phyloP scores from a whole-genome alignment of 78 protist species.

The Guillardia theta region DNA sequence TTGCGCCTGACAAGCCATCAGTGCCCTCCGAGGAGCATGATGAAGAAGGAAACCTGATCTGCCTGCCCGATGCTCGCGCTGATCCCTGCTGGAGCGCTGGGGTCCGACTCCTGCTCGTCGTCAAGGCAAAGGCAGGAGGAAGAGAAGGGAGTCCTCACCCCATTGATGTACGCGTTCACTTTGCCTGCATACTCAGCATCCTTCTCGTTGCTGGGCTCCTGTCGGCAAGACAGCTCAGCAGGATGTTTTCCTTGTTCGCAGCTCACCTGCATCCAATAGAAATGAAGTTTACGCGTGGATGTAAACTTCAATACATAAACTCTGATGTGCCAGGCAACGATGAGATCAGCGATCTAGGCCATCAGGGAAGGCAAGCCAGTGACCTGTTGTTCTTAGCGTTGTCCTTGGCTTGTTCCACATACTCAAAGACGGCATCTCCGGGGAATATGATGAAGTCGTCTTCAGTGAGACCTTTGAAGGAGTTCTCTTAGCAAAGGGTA shows the following conservation, averaged over 20 bases:
- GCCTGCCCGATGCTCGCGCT: too few relatives aligned
- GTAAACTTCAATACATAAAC: background rate
- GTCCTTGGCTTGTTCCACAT: background rate
- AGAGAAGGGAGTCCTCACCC: background rate
- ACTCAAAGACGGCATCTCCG: background rate
- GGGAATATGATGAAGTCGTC: conserved; percentile 14
- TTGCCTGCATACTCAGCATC: background rate
- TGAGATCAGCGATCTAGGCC: background rate
- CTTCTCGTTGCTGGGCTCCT: background rate
- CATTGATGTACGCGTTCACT: background rate
- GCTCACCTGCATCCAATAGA: conserved; percentile 26
- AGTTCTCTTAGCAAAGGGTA: background rate
- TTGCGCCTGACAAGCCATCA: background rate
- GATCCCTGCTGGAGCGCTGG: too few relatives aligned
- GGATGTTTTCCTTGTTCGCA: background rate
- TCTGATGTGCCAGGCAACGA: background rate
- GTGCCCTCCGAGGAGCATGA: too few relatives aligned
- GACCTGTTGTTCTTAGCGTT: background rate
- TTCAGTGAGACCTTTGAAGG: background rate
- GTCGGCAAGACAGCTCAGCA: background rate
- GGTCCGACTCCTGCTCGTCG: background rate
- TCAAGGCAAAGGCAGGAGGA: background rate
- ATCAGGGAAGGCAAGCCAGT: background rate
- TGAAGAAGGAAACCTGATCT: too few relatives aligned
- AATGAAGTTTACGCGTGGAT: background rate